phyloP scores from a whole-genome alignment of 75 land plant species.

The Sequoiadendron giganteum region DNA sequence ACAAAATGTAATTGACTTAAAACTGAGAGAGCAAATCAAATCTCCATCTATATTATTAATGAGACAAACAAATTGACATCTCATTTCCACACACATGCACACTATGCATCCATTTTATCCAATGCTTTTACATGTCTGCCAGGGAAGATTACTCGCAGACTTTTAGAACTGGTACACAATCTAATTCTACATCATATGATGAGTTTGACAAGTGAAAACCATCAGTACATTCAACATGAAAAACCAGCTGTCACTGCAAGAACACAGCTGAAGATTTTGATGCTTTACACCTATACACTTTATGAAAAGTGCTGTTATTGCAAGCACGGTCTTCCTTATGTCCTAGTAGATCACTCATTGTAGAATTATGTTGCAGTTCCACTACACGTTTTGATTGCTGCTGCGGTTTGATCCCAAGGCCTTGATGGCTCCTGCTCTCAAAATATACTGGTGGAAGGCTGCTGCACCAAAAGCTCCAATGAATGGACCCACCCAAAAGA shows the following conservation, averaged over 20 bases:
- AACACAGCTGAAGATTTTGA: background rate
- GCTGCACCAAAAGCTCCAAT: slow-evolving; percentile 62
- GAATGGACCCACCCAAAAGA: slow-evolving; percentile 69
- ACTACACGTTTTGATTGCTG: slow-evolving; percentile 25
- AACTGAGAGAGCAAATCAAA: background rate
- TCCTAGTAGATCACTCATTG: background rate
- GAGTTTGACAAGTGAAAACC: background rate
- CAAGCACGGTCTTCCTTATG: background rate
- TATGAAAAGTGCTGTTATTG: background rate
- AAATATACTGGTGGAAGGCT: slow-evolving; percentile 53
- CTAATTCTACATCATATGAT: background rate
- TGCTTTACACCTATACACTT: background rate
- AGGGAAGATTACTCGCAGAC: background rate
- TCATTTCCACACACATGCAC: background rate
- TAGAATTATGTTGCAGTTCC: background rate
- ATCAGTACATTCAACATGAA: background rate
- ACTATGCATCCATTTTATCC: background rate
- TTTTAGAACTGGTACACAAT: background rate
- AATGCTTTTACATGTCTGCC: background rate
- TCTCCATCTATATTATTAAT: background rate
- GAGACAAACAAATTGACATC: background rate
- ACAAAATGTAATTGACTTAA: background rate
- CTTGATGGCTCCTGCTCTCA: slow-evolving; percentile 52
- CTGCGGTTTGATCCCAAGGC: slow-evolving; percentile 60
- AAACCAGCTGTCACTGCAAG: background rate